These are phyloP conservation scores for Diutina neorugosa DNA, from an alignment of 1,139 yeast genomes.

Conservation along the genomic window DNA sequence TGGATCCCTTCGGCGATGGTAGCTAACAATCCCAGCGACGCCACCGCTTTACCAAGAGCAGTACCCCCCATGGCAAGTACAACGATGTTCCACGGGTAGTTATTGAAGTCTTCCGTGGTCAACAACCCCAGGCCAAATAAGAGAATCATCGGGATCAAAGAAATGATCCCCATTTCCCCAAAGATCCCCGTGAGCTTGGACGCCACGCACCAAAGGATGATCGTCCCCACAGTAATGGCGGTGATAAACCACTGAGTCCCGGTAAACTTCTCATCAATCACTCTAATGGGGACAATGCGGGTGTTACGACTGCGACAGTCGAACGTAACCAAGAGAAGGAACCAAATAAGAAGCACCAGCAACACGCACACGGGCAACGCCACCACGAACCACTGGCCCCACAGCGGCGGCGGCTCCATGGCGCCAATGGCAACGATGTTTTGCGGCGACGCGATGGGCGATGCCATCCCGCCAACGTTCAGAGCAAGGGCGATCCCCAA, in stretches of 20 bases:
- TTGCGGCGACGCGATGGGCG: conserved; percentile 75
- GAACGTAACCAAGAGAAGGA: conserved; percentile 43
- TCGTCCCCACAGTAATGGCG: conserved; percentile 40
- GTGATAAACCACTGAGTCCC: conserved; percentile 54
- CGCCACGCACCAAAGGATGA: conserved; percentile 61
- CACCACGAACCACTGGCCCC: conserved; percentile 71
- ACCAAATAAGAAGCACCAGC: conserved; percentile 45
- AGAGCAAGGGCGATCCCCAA: conserved; percentile 66
- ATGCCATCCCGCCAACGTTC: conserved; percentile 67
- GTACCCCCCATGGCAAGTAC: conserved; percentile 73
- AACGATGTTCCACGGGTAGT: conserved; percentile 69
- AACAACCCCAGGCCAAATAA: conserved; percentile 64
- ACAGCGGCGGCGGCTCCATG: conserved; percentile 53
- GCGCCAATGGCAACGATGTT: conserved; percentile 64
- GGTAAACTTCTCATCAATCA: conserved; percentile 48
- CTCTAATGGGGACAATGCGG: conserved; percentile 37
- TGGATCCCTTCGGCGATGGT: conserved; percentile 53
- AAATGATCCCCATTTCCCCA: conserved; percentile 65
- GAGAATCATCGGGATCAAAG: conserved; percentile 50
- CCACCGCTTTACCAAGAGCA: conserved; percentile 63
- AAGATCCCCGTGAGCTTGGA: conserved; percentile 40
- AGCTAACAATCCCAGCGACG: conserved; percentile 54
- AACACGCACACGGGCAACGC: conserved; percentile 53
- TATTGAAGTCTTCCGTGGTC: conserved; percentile 53
- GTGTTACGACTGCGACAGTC: conserved; percentile 31